Evolutionary conservation across 2,329 filamentous ascomycete species (phyloP), one percentile per base, ranked within the genome.

Genomic region (Arthrobotrys megalospora): DNA sequence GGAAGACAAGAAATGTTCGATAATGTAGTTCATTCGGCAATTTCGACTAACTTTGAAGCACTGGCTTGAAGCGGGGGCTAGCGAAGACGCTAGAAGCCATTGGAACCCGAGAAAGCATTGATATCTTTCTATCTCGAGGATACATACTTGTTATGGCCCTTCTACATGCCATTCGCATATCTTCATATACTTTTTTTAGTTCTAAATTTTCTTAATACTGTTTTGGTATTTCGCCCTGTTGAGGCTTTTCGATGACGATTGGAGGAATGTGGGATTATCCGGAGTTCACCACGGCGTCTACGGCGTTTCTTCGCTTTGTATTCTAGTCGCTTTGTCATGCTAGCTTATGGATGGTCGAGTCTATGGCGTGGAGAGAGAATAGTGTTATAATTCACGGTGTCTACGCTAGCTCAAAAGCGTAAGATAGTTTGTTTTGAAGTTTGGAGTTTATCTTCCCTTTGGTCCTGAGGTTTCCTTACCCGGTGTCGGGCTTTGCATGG

Each of bases 1-100:
- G 28, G 66, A 70, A 28, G 73, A 77, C 45, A 77, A 71, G 60
- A 77, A 77, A 68, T 77, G 73, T 24, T 71, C 62, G 60, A 71
- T 77, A n/a, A 77, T 77, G 73, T 77, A 77, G 73, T 71, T 43
- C 58, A 66, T 67, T 34, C 66, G 60, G 71, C 50, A 16, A 60
- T 65, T 77, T 63, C 65, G n/a, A 55, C 47, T 48, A 12, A 24
- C 45, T 19, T 50, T 76, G 34, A 36, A 38, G 24, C n/a, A 24
- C 14, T 47, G 47, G 32, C 55, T 68, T 48, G n/a, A 60, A n/a
- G n/a, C 3, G 6, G 14, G 36, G n/a, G n/a, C 2, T 19, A 28
- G 11, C 6, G 5, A 28, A 16, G 16, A 41, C 4, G 3, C 53
- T n/a, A 60, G 4, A 16, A 24, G 24, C 4, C 7, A 60, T 1